phyloP scores from a whole-genome alignment of 768 basidiomycete species.

The Lactarius indigo region DNA sequence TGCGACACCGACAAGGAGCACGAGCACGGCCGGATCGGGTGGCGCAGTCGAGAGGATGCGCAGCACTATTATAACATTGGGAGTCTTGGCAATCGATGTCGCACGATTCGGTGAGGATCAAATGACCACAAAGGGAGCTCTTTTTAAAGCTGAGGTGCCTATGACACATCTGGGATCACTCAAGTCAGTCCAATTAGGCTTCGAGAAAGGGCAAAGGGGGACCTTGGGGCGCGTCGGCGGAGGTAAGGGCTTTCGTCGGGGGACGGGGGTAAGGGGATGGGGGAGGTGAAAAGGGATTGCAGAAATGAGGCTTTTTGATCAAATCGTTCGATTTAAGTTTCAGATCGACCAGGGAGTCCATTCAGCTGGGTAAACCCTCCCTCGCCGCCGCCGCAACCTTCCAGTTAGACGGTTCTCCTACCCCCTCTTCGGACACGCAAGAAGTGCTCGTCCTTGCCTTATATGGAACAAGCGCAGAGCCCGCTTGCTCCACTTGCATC shows the following conservation, averaged over 20 bases:
- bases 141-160: conserved; percentile 52
- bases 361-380: neutral
- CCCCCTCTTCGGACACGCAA: neutral
- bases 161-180: conserved; percentile 53
- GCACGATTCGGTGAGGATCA: conserved; percentile 41
- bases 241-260: conserved; percentile 22
- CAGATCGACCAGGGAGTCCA: conserved; percentile 6
- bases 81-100: conserved; percentile 51
- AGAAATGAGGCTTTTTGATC: conserved; percentile 11
- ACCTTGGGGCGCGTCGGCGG: conserved; percentile 22
- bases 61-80: conserved; percentile 45
- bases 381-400: neutral
- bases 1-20: conserved; percentile 41
- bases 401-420: neutral
- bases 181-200: conserved; percentile 1
- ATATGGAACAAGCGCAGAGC: neutral
- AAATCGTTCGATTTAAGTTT: conserved; percentile 18
- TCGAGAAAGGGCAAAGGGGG: conserved; percentile 11
- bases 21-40: conserved; percentile 24
- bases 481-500: neutral
- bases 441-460: neutral
- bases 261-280: conserved; percentile 12
- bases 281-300: neutral
- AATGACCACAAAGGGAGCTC: conserved; percentile 53
- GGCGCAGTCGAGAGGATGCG: conserved; percentile 48